These are phyloP conservation scores for Colletotrichum eleusines DNA, from an alignment of 2,329 filamentous ascomycete species.

Conservation along the genomic window DNA sequence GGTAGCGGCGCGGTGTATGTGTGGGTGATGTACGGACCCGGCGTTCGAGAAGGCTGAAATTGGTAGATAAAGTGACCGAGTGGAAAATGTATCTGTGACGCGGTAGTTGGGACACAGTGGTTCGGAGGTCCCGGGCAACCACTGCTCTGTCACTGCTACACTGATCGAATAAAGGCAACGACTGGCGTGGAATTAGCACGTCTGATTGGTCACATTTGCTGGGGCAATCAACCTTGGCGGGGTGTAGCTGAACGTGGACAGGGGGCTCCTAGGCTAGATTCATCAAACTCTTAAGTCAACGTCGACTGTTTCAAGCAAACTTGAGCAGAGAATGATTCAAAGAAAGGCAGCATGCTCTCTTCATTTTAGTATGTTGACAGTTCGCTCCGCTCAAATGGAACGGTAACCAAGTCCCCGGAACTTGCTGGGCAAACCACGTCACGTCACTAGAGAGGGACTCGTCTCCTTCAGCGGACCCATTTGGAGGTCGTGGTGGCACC, in stretches of 20 bases:
- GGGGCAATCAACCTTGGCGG: constrained; percentile 7
- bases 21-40: not conserved
- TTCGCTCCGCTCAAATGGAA: not conserved
- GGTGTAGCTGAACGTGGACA: not conserved
- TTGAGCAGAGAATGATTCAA: not conserved
- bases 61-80: not conserved
- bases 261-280: not conserved
- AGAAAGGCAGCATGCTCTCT: not conserved
- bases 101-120: constrained; percentile 21
- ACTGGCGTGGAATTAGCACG: constrained; percentile 10
- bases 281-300: not conserved
- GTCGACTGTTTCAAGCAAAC: not conserved
- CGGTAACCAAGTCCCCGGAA: not conserved
- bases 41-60: not conserved
- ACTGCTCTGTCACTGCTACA: constrained; percentile 24
- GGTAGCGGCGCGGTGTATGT: not conserved
- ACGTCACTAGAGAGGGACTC: not conserved
- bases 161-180: constrained; percentile 15
- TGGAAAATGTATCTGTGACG: not conserved
- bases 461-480: not conserved
- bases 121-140: constrained; percentile 37
- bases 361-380: not conserved
- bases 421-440: not conserved
- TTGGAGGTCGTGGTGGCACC: not conserved
- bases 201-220: constrained; percentile 22